Base-by-base conservation (phyloP, 2,329 filamentous ascomycete genomes). In the Penicillium brasilianum region DNA sequence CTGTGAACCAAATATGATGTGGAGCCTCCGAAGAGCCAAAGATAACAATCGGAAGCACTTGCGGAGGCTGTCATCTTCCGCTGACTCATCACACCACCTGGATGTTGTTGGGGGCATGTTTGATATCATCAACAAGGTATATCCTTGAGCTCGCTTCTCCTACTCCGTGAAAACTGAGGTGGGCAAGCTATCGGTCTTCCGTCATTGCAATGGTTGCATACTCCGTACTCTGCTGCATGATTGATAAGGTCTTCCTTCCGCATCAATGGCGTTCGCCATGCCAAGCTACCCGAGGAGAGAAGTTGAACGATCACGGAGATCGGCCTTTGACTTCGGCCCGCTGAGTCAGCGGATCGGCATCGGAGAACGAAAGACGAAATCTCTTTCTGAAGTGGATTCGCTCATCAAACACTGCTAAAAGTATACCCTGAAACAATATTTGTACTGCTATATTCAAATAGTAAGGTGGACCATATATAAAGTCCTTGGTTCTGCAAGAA, bases 321-420 rank as follows among this genome's bases (percentile, higher is more conserved):
- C 43, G 34, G 50, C 4, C 11, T 11, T 28, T 22, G n/a, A 11
- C 2, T 6, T 14, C 7, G 8, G 0, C 9, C 57, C 57, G 57
- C 57, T 59, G 57, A 59, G 41, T 54, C 43, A 59, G 57, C 57
- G 57, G 57, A 32, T 61, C 58, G 11, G 5, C 2, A 48, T 11
- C 25, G 44, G 44, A 48, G 8, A 48, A 48, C 3, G 44, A n/a
- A 30, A 13, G 22, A 30, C 25, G 14, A 10, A 1, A 7, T n/a
- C 32, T 28, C 16, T 46, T 22, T 13, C 22, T 7, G 28, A 46
- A 25, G 43, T 30, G 46, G 48, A 34, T 50, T 32, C 4, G 2
- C 8, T 13, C n/a, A 6, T 48, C 25, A 8, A 13, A 14, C 14
- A 30, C 30, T 2, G 13, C 25, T 3, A 28, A 28, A 28, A 28